A percentile compares a stretch with the other conserved stretches of the same genome.
These are phyloP conservation scores for Fusarium pseudocircinatum DNA, from an alignment of 2,329 filamentous ascomycete species.

Conservation along the genomic window DNA sequence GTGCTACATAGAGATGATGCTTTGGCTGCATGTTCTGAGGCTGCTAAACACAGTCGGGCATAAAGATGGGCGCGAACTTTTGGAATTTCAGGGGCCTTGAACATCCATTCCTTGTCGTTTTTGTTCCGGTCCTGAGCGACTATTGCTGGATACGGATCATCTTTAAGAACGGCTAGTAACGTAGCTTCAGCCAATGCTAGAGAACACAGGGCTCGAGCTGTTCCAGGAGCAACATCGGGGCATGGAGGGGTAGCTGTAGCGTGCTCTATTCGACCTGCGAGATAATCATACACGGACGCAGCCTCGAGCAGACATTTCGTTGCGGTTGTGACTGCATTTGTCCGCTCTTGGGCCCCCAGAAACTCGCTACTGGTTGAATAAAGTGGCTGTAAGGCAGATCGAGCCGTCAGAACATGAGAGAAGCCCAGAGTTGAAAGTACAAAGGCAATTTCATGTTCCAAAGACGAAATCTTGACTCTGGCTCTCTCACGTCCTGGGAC, in stretches of 20 bases:
- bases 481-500: slow-evolving; percentile 71
- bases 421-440: slow-evolving; percentile 80
- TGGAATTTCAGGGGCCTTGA: slow-evolving; percentile 85
- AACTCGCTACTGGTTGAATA: slow-evolving; percentile 73
- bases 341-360: slow-evolving; percentile 72
- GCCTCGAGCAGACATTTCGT: slow-evolving; percentile 83
- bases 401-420: slow-evolving; percentile 76
- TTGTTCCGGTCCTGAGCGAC: slow-evolving; percentile 85
- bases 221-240: slow-evolving; percentile 63
- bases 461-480: slow-evolving; percentile 74
- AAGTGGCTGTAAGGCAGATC: slow-evolving; percentile 76
- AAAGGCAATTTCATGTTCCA: slow-evolving; percentile 88
- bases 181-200: slow-evolving; percentile 89
- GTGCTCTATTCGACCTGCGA: slow-evolving; percentile 66
- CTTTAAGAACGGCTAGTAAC: slow-evolving; percentile 87
- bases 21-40: slow-evolving; percentile 85
- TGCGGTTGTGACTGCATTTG: slow-evolving; percentile 74
- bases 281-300: slow-evolving; percentile 78
- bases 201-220: slow-evolving; percentile 65
- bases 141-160: slow-evolving; percentile 88
- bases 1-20: slow-evolving; percentile 65
- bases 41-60: slow-evolving; percentile 85
- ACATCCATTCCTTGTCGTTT: slow-evolving; percentile 95
- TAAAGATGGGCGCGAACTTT: slow-evolving; percentile 91
- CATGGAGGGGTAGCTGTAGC: slow-evolving; percentile 55